Percentiles rank a stretch among this genome's conserved stretches.
Conservation (phyloP, 1,139 yeast species). For the Kodamaea ohmeri region DNA sequence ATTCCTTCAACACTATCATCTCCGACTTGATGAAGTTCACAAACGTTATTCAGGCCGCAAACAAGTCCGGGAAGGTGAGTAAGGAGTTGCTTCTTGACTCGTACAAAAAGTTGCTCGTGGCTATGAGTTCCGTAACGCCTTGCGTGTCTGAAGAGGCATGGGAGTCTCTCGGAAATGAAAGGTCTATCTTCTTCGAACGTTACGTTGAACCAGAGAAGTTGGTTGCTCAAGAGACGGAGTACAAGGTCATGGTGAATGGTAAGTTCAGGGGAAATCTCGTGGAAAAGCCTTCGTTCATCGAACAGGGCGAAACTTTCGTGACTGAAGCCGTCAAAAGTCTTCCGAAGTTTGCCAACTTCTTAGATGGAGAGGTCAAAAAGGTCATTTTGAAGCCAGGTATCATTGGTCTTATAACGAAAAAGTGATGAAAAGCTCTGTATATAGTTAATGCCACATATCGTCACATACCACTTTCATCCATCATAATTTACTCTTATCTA, state of each 20-base stretch:
- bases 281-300: constrained; percentile 17
- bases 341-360: constrained; percentile 11
- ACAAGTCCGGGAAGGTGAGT: constrained; percentile 27
- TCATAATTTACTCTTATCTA: not conserved
- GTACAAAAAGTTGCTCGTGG: constrained; percentile 50
- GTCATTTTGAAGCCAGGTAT: constrained; percentile 21
- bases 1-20: constrained; percentile 77
- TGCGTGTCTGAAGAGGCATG: constrained; percentile 80
- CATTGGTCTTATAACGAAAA: constrained; percentile 24
- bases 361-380: constrained; percentile 12
- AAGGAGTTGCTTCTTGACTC: constrained; percentile 36
- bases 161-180: constrained; percentile 44
- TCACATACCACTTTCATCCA: too few species aligned
- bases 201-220: constrained; percentile 51
- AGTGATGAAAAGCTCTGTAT: not conserved
- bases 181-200: constrained; percentile 49
- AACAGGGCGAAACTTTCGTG: constrained; percentile 3
- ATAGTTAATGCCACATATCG: not conserved
- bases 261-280: constrained; percentile 53
- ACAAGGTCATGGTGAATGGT: constrained; percentile 67
- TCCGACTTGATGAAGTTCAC: constrained; percentile 90
- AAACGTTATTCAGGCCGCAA: constrained; percentile 44
- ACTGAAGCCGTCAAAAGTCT: constrained; percentile 9
- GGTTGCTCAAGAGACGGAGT: constrained; percentile 36
- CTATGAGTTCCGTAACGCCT: constrained; percentile 78